Evolutionary conservation across 768 basidiomycete genomes (phyloP).

Genomic region (Amanita exitialis): DNA sequence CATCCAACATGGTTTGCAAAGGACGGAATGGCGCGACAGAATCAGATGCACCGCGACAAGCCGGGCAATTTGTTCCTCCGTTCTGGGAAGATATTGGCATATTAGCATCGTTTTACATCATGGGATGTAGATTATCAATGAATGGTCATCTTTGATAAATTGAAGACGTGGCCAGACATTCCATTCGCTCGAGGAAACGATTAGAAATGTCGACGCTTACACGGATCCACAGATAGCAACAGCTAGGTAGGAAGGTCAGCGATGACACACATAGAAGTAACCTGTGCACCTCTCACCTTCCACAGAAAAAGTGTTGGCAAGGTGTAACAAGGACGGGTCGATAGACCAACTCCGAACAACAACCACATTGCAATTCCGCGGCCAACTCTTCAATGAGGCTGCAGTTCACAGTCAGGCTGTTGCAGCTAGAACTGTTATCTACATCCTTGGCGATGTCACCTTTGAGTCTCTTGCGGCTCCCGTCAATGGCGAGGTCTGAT

Average conservation of each 20-base stretch:
- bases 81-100: conserved; percentile 37
- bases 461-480: conserved; percentile 52
- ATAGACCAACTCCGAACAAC: conserved; percentile 77
- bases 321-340: conserved; percentile 74
- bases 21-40: conserved; percentile 64
- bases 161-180: neutral
- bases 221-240: conserved; percentile 74
- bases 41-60: conserved; percentile 64
- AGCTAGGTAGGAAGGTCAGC: conserved; percentile 30
- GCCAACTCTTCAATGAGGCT: conserved; percentile 51
- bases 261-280: neutral
- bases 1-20: conserved; percentile 63
- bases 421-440: neutral
- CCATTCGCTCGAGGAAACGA: conserved; percentile 3
- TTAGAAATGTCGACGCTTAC: conserved; percentile 37
- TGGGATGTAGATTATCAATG: neutral
- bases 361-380: conserved; percentile 77
- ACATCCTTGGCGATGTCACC: conserved; percentile 20
- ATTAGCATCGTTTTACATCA: conserved; percentile 3
- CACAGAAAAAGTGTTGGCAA: conserved; percentile 88
- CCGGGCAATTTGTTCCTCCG: conserved; percentile 77
- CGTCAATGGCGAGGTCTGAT: conserved; percentile 27
- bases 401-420: conserved; percentile 9
- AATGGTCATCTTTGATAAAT: neutral
- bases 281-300: conserved; percentile 42